Base-by-base conservation (phyloP, 2,329 filamentous ascomycete genomes). In the Malbranchea cinnamomea region DNA sequence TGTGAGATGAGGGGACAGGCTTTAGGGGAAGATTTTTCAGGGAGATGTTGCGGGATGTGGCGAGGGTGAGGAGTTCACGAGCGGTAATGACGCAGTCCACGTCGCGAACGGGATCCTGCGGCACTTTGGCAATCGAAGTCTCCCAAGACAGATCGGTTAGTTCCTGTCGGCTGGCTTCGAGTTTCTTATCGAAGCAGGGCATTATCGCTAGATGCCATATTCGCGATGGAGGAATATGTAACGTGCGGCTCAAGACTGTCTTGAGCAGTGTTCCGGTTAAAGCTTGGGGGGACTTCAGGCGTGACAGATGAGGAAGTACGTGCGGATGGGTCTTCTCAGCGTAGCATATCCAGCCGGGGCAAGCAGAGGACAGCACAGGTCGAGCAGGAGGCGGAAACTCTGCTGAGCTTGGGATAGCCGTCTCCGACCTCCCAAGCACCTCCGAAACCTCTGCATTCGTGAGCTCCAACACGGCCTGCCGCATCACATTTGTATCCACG, bases 121-220 rank as follows among this genome's bases (percentile, higher is more conserved):
- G 27, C 23, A 54, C 62, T 31, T 54, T 61, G 2, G 28, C 18
- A 7, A 36, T 35, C 2, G 29, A 21, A 5, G 35, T 30, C 37
- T 47, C 48, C 85, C 85, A 94, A 10, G 72, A 70, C 5, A 68
- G 59, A 48, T 87, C 79, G 1, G 85, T 95, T 22, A 98, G 68
- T 54, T 98, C 89, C 52, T 84, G 78, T 31, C 89, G 75, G 43
- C 84, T 92, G 5, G 89, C 89, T 58, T 98, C 89, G 16, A 98
- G 68, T 55, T 98, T 98, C 63, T 98, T 98, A 54, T 98, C 89
- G 53, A 98, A 95, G 54, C 89, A 98, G 12, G 89, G 89, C 89
- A 98, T 98, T 26, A 98, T 67, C 8, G 87, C 83, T 31, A 95
- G 57, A 54, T 95, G 87, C 82, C 87, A 98, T 50, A 98, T 84